Conservation (phyloP, 1,284 basidiomycete genomes). For the Trametes polyzona region DNA sequence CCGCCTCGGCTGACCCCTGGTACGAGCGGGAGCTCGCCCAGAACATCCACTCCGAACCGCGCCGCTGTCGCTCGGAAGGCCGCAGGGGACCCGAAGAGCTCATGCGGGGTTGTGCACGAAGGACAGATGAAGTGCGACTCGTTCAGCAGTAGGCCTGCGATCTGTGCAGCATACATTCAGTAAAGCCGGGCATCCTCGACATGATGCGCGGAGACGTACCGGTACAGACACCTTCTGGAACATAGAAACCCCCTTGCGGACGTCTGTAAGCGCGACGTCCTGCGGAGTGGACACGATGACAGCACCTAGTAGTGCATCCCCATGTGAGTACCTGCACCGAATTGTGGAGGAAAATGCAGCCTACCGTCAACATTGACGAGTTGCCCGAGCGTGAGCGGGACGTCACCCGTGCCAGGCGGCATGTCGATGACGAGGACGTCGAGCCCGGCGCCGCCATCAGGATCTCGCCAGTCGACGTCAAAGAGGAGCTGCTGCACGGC, state of each 20-base stretch:
- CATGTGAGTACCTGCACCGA: not conserved
- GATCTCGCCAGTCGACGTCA: constrained; percentile 89
- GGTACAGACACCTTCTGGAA: constrained; percentile 90
- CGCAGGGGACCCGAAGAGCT: constrained; percentile 80
- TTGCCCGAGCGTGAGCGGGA: constrained; percentile 92
- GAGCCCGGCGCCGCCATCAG: constrained; percentile 49
- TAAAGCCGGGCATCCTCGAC: not conserved
- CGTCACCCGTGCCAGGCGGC: constrained; percentile 97
- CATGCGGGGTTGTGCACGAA: constrained; percentile 70
- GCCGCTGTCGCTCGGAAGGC: constrained; percentile 69
- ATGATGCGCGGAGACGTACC: constrained; percentile 48
- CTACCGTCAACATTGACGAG: constrained; percentile 86
- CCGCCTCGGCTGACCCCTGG: constrained; percentile 77
- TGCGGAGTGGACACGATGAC: constrained; percentile 97
- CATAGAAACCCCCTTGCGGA: constrained; percentile 93
- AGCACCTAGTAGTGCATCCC: constrained; percentile 61
- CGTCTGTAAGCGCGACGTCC: constrained; percentile 91
- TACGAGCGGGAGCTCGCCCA: constrained; percentile 88
- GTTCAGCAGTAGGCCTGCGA: constrained; percentile 89
- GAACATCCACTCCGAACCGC: constrained; percentile 64
- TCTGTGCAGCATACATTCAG: constrained; percentile 48
- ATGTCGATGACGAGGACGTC: constrained; percentile 95
- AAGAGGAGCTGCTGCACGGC: constrained; percentile 97
- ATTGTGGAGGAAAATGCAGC: constrained; percentile 14
- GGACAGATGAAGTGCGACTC: constrained; percentile 90